Base-by-base conservation (phyloP, 768 basidiomycete species). In the Lactarius sanguifluus region DNA sequence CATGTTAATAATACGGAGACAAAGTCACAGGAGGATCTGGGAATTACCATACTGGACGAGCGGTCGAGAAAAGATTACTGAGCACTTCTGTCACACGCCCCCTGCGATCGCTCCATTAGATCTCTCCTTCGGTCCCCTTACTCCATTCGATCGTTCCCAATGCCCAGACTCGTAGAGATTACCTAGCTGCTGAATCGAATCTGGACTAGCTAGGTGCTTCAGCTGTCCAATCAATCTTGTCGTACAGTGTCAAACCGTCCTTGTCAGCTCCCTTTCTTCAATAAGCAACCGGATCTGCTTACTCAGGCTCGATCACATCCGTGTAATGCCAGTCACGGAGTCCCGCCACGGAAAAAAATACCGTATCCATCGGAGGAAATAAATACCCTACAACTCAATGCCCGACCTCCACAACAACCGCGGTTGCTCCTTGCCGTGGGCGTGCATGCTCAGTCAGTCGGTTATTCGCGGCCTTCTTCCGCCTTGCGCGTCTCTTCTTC, bases 1-100 rank as follows among this genome's bases (percentile, higher is more conserved):
- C 15, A 67, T 56, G 68, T 69, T 69, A 67, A 69, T 69, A 69
- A 69, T 69, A 62, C 68, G n/a, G 18, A 30, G 34, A 34, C 13
- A 36, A 20, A 62, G 43, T 47, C 43, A 57, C 18, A 23, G 61
- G 15, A 32, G n/a, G 56, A 66, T 66, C 65, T 62, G 60, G 60
- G 23, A 36, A 69, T 69, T 69, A 59, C 68, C 60, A 68, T 66
- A 54, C 61, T 56, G 0, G 68, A 62, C 43, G 30, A 4, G 25
- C 65, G 59, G 61, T 52, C 40, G 40, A 59, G 62, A 54, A 58
- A 67, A 41, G 65, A 69, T 69, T 69, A 66, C 60, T 67, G 68
- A 69, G 68, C 68, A 69, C 15, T 7, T 13, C 64, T 38, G 59
- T 69, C 68, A 69, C 68, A 66, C 61, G 59, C 63, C 60, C 64